These are phyloP conservation scores for Populus simonii DNA, from an alignment of 345 rosid genomes.

Conservation along the genomic window DNA sequence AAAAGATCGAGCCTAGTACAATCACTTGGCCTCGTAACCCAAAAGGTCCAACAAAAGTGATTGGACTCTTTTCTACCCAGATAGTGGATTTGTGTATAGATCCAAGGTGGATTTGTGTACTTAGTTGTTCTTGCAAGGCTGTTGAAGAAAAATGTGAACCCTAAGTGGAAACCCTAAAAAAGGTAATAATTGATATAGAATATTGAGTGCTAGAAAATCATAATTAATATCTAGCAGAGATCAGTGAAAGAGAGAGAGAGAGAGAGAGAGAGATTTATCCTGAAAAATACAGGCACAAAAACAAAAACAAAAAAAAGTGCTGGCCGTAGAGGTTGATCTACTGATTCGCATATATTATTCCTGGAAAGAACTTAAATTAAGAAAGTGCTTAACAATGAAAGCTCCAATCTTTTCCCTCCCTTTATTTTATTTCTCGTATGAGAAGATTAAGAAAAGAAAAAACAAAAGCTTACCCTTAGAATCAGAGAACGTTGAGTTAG, in stretches of 20 bases:
- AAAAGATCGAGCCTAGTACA: too few relatives aligned
- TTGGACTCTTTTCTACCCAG: not conserved
- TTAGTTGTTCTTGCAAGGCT: not conserved
- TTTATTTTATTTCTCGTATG: not conserved
- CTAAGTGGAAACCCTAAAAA: not conserved
- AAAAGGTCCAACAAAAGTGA: too few relatives aligned
- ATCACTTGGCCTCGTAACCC: too few relatives aligned
- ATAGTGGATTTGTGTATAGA: not conserved
- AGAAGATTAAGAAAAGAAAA: not conserved
- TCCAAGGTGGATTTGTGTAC: not conserved
- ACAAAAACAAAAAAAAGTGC: too few relatives aligned
- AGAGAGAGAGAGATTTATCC: too few relatives aligned
- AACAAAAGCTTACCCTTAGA: not conserved
- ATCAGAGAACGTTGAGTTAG: accelerated
- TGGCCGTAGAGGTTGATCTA: too few relatives aligned
- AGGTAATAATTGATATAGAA: not conserved
- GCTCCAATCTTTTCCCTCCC: too few relatives aligned
- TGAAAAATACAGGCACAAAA: too few relatives aligned
- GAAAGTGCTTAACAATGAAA: too few relatives aligned
- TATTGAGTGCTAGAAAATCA: not conserved
- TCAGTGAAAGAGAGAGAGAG: too few relatives aligned
- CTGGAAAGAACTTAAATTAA: too few relatives aligned
- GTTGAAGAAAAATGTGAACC: not conserved
- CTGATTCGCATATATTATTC: too few relatives aligned
- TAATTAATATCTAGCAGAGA: not conserved